A percentile compares a stretch with the other conserved stretches of the same genome.
Conservation (phyloP, 1,139 yeast species). For the Ogataea hybrid region DNA sequence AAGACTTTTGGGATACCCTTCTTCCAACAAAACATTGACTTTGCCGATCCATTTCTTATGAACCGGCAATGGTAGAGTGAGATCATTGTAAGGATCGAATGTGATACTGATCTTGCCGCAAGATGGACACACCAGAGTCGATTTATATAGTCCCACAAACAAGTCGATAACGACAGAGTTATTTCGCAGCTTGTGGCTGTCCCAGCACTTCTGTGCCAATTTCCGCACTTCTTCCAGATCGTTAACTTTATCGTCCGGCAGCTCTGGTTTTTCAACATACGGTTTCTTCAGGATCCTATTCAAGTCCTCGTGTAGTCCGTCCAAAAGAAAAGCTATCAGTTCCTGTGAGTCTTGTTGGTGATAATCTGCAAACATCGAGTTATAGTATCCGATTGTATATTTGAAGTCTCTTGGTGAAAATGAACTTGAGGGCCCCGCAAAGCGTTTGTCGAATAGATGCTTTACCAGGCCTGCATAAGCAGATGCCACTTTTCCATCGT, state of each 20-base stretch:
- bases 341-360: conserved; percentile 97
- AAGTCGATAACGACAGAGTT: conserved; percentile 83
- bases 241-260: conserved; percentile 57
- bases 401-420: conserved; percentile 76
- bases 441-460: conserved; percentile 47
- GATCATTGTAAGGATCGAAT: conserved; percentile 90
- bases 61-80: conserved; percentile 86
- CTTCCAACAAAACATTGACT: conserved; percentile 59
- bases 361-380: conserved; percentile 82
- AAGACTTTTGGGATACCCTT: conserved; percentile 46
- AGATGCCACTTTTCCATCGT: conserved; percentile 74
- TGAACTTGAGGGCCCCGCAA: conserved; percentile 31
- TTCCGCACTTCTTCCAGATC: conserved; percentile 53
- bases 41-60: conserved; percentile 71
- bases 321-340: conserved; percentile 82
- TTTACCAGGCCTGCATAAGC: conserved; percentile 69
- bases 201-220: conserved; percentile 80
- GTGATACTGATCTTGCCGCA: conserved; percentile 83
- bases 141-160: conserved; percentile 87
- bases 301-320: conserved; percentile 91
- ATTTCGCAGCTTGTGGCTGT: conserved; percentile 73
- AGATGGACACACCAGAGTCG: conserved; percentile 84
- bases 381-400: conserved; percentile 72
- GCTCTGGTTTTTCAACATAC: conserved; percentile 84
- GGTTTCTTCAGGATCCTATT: conserved; percentile 83